Evolutionary conservation across 257 asterid genomes (phyloP).

Genomic region (Handroanthus guayacan): DNA sequence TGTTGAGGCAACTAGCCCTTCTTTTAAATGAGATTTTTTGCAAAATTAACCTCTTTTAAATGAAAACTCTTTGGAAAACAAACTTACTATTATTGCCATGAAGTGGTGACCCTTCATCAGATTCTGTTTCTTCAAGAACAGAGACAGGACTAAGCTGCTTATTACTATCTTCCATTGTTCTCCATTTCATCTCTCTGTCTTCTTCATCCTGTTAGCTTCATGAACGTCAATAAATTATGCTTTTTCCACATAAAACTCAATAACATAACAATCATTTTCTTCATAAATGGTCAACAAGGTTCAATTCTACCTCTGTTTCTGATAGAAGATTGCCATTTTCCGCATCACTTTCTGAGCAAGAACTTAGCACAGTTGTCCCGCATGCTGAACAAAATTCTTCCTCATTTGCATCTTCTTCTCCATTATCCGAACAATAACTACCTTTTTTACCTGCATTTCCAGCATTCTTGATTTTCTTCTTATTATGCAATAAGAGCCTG

Average conservation of each 20-base stretch:
- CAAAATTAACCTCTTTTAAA: too few relatives aligned
- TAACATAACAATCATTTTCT: too few relatives aligned
- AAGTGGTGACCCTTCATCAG: slow-evolving; percentile 49
- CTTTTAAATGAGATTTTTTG: too few relatives aligned
- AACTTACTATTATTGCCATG: slow-evolving; percentile 44
- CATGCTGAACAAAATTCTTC: slow-evolving; percentile 51
- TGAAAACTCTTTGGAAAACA: background rate
- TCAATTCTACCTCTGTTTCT: slow-evolving; percentile 46
- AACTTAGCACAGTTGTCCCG: slow-evolving; percentile 43
- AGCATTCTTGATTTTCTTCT: slow-evolving; percentile 36
- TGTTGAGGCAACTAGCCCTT: too few relatives aligned
- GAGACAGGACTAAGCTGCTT: slow-evolving; percentile 74
- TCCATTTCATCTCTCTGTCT: slow-evolving; percentile 40
- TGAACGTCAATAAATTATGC: slow-evolving; percentile 17
- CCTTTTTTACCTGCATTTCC: slow-evolving; percentile 6
- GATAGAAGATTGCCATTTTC: slow-evolving; percentile 35
- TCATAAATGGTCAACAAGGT: background rate
- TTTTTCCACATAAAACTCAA: background rate
- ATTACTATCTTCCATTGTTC: slow-evolving; percentile 37
- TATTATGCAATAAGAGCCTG: slow-evolving; percentile 34
- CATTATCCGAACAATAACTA: background rate
- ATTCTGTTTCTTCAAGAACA: slow-evolving; percentile 63
- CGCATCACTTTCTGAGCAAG: slow-evolving; percentile 53
- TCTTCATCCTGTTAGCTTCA: slow-evolving; percentile 54
- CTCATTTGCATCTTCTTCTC: slow-evolving; percentile 38